These are phyloP conservation scores for Ilyonectria sp. DNA, from an alignment of 2,329 filamentous ascomycete species.

Conservation along the genomic window DNA sequence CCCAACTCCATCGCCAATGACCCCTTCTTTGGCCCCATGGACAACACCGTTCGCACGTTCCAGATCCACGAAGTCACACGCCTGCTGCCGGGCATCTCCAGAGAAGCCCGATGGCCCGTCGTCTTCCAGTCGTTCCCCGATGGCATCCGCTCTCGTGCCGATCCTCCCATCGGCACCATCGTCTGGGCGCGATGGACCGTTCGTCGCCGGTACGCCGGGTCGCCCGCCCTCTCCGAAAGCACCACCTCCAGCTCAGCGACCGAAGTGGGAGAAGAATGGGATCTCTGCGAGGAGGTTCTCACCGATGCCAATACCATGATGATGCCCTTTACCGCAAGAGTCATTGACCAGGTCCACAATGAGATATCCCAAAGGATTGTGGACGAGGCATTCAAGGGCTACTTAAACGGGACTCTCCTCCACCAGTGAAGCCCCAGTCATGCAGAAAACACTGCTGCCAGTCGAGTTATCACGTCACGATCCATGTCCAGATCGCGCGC, in stretches of 20 bases:
- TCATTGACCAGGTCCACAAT: slow-evolving; percentile 45
- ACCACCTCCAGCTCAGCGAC: slow-evolving; percentile 32
- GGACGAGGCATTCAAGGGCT: slow-evolving; percentile 42
- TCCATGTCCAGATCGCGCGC: background rate
- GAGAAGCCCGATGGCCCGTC: slow-evolving; percentile 56
- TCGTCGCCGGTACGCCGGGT: slow-evolving; percentile 12
- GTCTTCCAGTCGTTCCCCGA: slow-evolving; percentile 57
- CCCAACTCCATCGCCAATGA: slow-evolving; percentile 53
- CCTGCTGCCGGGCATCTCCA: slow-evolving; percentile 55
- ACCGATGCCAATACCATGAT: slow-evolving; percentile 48
- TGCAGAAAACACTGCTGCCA: background rate
- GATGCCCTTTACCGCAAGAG: slow-evolving; percentile 48
- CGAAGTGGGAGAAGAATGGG: slow-evolving; percentile 41
- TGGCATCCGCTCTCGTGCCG: slow-evolving; percentile 57
- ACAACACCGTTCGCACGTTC: slow-evolving; percentile 51
- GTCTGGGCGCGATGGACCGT: slow-evolving; percentile 52
- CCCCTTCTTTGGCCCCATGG: slow-evolving; percentile 56
- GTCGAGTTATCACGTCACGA: background rate
- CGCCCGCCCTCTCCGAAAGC: slow-evolving; percentile 9
- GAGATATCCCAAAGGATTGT: slow-evolving; percentile 47
- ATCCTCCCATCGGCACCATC: slow-evolving; percentile 56
- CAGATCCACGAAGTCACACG: slow-evolving; percentile 31
- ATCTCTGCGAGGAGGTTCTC: slow-evolving; percentile 47
- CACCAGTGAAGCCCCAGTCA: background rate
- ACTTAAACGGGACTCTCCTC: background rate